Percentiles rank a stretch among this genome's conserved stretches.
Conservation (phyloP, 208 protist species). For the Tritrichomonas musculus region DNA sequence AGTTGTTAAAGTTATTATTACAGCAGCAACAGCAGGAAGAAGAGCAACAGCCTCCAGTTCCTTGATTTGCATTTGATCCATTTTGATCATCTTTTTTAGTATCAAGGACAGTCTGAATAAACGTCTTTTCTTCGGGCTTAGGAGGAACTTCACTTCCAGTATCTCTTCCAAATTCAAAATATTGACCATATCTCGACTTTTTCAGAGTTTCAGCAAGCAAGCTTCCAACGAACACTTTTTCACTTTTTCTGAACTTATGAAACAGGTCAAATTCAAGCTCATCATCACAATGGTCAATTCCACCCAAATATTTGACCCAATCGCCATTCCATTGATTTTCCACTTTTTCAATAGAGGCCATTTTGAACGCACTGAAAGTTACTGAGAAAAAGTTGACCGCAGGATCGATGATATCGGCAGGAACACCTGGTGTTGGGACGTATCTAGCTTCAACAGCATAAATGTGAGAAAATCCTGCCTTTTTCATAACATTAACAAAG, state of each 20-base stretch:
- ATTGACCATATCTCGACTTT: background rate
- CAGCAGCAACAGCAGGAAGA: too few species aligned
- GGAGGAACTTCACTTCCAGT: background rate
- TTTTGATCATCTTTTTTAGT: too few species aligned
- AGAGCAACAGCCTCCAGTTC: too few species aligned
- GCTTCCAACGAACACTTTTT: background rate
- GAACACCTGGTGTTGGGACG: background rate
- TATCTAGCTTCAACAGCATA: background rate
- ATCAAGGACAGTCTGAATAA: too few species aligned
- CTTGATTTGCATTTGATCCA: too few species aligned
- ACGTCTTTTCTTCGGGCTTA: too few species aligned
- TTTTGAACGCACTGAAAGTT: background rate
- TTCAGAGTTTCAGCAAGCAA: background rate
- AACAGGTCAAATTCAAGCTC: background rate
- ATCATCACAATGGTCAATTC: background rate
- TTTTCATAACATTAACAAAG: background rate
- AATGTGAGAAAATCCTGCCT: background rate
- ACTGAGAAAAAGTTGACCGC: background rate
- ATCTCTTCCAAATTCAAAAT: background rate
- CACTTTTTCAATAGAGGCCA: background rate
- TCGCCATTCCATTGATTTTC: background rate
- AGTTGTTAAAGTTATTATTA: too few species aligned
- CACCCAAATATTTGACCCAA: background rate
- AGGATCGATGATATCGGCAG: background rate
- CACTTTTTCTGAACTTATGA: background rate